These are phyloP conservation scores for Endoconidiophora polonica DNA, from an alignment of 2,329 filamentous ascomycete species.

Conservation along the genomic window DNA sequence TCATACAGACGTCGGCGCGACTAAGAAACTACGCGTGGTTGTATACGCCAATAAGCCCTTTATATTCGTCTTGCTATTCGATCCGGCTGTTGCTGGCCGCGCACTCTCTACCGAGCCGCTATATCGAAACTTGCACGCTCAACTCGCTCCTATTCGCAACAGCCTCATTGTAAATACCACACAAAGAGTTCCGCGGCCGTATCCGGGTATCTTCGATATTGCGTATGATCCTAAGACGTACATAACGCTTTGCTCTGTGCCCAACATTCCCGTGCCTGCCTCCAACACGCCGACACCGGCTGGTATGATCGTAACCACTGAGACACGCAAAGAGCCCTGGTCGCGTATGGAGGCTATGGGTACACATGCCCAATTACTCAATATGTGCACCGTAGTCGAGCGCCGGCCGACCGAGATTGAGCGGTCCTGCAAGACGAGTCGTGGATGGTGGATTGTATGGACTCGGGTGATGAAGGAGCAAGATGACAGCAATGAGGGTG, in stretches of 20 bases:
- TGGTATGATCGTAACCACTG: conserved; percentile 3
- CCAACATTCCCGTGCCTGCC: conserved; percentile 41
- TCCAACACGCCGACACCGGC: conserved; percentile 14
- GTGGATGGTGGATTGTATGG: conserved; percentile 58
- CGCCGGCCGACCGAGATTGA: conserved; percentile 32
- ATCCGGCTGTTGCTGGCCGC: conserved; percentile 35
- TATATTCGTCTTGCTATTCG: conserved; percentile 60
- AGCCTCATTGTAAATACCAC: conserved; percentile 38
- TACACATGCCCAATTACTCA: conserved; percentile 47
- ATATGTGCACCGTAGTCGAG: conserved; percentile 28
- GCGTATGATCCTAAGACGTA: conserved; percentile 42
- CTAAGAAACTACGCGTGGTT: conserved; percentile 43
- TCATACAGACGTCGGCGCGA: conserved; percentile 26
- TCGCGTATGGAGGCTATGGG: conserved; percentile 45
- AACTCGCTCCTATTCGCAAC: conserved; percentile 41
- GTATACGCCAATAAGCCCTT: conserved; percentile 62
- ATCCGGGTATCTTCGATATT: conserved; percentile 37
- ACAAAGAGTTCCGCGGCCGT: conserved; percentile 37
- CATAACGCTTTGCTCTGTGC: conserved; percentile 45
- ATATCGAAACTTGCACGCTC: conserved; percentile 43
- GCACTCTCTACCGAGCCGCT: conserved; percentile 38
- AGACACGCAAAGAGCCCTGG: conserved; percentile 27
- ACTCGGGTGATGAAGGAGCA: conserved; percentile 30
- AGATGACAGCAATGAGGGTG: neutral
- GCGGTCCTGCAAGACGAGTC: conserved; percentile 46